These are phyloP conservation scores for Ramularia endophylla DNA, from an alignment of 2,329 filamentous ascomycete species.

Conservation along the genomic window DNA sequence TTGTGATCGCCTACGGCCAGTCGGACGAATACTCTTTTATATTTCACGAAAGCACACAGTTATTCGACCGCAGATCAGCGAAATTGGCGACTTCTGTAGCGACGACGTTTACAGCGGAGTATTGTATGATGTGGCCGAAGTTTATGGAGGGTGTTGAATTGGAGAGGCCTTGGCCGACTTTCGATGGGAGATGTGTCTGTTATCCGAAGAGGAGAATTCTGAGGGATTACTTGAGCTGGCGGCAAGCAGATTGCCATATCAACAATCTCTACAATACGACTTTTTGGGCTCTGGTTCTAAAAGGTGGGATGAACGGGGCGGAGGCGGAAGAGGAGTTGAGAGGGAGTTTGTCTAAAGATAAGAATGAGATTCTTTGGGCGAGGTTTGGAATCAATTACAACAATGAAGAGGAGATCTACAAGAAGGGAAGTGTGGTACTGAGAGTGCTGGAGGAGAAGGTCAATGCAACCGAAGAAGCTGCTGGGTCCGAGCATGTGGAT, in stretches of 20 bases:
- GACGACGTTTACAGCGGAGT: constrained; percentile 89
- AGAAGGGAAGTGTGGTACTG: constrained; percentile 87
- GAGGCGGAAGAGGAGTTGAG: constrained; percentile 77
- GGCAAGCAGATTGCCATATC: constrained; percentile 96
- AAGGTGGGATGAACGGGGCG: constrained; percentile 66
- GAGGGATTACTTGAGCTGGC: constrained; percentile 93
- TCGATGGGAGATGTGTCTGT: constrained; percentile 85
- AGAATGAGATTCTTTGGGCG: constrained; percentile 92
- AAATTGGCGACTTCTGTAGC: constrained; percentile 89
- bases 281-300: constrained; percentile 83
- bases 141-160: constrained; percentile 50
- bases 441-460: constrained; percentile 34
- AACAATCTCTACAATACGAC: constrained; percentile 99
- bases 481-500: not conserved
- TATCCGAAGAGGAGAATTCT: constrained; percentile 80
- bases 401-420: constrained; percentile 86
- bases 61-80: constrained; percentile 83
- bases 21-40: constrained; percentile 84
- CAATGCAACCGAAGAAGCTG: constrained; percentile 32
- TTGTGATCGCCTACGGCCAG: constrained; percentile 83
- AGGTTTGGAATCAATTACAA: constrained; percentile 95
- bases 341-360: constrained; percentile 77
- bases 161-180: constrained; percentile 72
- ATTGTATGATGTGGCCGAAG: constrained; percentile 71
- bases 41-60: constrained; percentile 56